A percentile compares a stretch with the other conserved stretches of the same genome.
Evolutionary conservation across 805 yeast species (phyloP).

Genomic region (Alloascoidea africana): DNA sequence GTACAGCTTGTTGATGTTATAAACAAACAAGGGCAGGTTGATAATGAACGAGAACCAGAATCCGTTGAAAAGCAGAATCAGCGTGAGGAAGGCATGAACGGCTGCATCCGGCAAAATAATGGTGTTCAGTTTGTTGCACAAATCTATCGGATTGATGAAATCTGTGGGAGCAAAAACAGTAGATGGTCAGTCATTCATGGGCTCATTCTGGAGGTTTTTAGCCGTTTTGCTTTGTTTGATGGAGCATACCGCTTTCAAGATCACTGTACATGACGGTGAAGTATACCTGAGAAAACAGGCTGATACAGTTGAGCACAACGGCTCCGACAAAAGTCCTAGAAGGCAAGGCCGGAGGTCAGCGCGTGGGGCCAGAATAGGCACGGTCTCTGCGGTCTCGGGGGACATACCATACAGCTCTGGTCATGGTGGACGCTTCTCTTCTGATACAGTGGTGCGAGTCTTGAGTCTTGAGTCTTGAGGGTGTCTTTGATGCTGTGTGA

Average conservation of each 20-base stretch:
- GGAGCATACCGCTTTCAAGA: constrained; percentile 30
- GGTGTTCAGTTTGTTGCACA: constrained; percentile 80
- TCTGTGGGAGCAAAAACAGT: constrained; percentile 32
- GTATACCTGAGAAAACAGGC: constrained; percentile 83
- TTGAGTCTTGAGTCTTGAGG: too few species aligned
- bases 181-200: neutral
- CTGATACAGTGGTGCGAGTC: too few species aligned
- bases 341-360: neutral
- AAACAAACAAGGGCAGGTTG: constrained; percentile 73
- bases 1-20: constrained; percentile 65
- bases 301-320: constrained; percentile 72
- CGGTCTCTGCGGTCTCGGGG: neutral
- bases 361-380: constrained; percentile 2
- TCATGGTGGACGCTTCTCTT: neutral
- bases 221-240: neutral
- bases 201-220: too few species aligned
- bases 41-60: constrained; percentile 83
- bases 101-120: constrained; percentile 78
- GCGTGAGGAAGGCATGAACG: constrained; percentile 57
- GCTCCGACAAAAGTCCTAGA: constrained; percentile 54
- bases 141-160: constrained; percentile 92
- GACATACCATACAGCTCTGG: neutral
- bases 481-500: too few species aligned
- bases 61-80: constrained; percentile 67
- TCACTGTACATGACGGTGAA: constrained; percentile 94